Evolutionary conservation across 129 eudicot genomes (phyloP), one percentile per base, ranked within the genome.

Genomic region (Chrysanthemum makinoi): DNA sequence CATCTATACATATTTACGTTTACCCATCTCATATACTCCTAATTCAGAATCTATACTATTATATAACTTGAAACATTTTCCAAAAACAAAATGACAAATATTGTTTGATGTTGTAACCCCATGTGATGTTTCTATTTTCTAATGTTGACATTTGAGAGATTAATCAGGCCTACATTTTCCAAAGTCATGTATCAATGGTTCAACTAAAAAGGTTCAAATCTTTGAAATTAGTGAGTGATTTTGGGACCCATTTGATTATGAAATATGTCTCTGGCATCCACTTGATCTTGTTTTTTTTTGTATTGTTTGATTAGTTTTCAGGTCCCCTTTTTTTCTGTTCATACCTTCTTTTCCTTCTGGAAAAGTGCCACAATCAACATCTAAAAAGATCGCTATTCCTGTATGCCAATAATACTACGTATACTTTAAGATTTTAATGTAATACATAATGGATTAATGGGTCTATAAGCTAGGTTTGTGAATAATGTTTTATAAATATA

Each of bases 261-360:
- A 14, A 69, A 46, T 18, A 44, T 57, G 66, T 62, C 66, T 77
- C 75, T 70, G 81, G 59, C 81, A 77, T 77, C 81, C 81, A 77
- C 81, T 77, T 62, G 17, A 77, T 60, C 24, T 73, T 62, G 69
- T 73, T 33, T 73, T 62, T 33, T 73, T 51, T 33, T 51, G 75
- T 76, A 28, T 46, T 76, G 24, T 70, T 70, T 70, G 76, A 77
- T 77, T 77, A 39, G 50, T 70, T 77, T 62, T 62, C 33, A 53
- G 39, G 66, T 62, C 7, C 51, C 13, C 17, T 20, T 70, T 77
- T 26, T 70, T 70, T 77, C 49, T 70, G 76, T 77, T 77, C 75
- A 77, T 70, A 71, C 81, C 48, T 39, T 68, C 81, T 70, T 70
- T 77, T 70, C 69, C 62, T 77, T 70, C 65, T 77, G 76, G 50